Evolutionary conservation across 768 basidiomycete genomes (phyloP).

Genomic region (Lentinula detonsa): DNA sequence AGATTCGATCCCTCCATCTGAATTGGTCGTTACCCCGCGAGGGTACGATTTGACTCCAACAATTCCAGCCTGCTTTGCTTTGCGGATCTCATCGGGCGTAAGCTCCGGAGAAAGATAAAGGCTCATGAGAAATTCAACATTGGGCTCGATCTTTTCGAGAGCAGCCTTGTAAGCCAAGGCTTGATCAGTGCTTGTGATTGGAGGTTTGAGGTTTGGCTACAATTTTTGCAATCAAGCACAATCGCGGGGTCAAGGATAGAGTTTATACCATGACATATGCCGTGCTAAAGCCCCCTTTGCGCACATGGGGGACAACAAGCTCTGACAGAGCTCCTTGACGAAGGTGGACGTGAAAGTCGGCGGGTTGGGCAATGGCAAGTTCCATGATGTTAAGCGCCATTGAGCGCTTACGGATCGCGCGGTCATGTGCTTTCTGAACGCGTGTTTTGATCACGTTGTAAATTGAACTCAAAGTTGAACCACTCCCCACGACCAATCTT

Average conservation of each 20-base stretch:
- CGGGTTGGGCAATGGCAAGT: conserved; percentile 55
- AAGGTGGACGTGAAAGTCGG: conserved; percentile 96
- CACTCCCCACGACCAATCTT: conserved; percentile 6
- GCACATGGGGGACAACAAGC: conserved; percentile 87
- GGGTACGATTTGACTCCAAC: conserved; percentile 96
- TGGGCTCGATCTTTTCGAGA: conserved; percentile 69
- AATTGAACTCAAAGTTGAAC: background rate
- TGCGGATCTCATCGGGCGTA: conserved; percentile 85
- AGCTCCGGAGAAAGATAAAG: conserved; percentile 90
- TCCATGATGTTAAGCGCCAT: conserved; percentile 20
- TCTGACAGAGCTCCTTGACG: conserved; percentile 79
- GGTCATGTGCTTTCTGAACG: conserved; percentile 16
- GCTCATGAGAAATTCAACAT: conserved; percentile 89
- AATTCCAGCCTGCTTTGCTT: conserved; percentile 82
- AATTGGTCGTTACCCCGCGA: conserved; percentile 95
- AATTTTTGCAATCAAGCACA: conserved; percentile 6
- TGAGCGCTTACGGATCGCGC: background rate
- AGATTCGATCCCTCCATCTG: conserved; percentile 92
- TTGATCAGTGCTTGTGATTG: conserved; percentile 74
- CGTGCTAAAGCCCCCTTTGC: conserved; percentile 80
- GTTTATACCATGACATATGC: conserved; percentile 91
- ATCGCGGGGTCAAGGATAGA: conserved; percentile 9
- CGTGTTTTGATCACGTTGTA: conserved; percentile 14
- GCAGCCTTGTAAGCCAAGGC: conserved; percentile 76
- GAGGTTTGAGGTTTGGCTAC: conserved; percentile 90